Base-by-base conservation (phyloP, 345 rosid genomes). In the Cochlearia excelsa region DNA sequence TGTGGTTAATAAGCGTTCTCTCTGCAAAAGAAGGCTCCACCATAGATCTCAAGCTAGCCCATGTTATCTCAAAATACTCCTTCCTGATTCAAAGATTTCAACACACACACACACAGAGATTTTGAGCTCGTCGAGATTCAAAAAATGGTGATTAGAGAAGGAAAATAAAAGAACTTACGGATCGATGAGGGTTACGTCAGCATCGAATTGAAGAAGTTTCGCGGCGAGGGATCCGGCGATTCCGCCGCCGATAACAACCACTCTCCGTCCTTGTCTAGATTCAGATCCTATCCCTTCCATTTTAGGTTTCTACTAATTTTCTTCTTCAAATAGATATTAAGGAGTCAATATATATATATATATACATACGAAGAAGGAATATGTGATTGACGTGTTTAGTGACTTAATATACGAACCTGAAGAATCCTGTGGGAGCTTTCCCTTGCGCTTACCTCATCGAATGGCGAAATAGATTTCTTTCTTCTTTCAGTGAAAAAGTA, bases 31-130 rank as follows among this genome's bases (percentile, higher is more conserved):
- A 59, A 9, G 96, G 96, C 74, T 92, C 96, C 47, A 92, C 96
- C 90, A 77, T 81, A 9, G 82, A 67, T 78, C 96, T 88, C 78
- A 92, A 70, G 59, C 57, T 70, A 52, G 93, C 90, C 98, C 95
- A 86, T 45, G 87, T 70, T 5, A 92, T 83, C 86, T 92, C 98
- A 63, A 81, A 81, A 44, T 86, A 92, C 77, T 92, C 98, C 74
- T 92, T 92, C 87, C 98, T 88, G 87, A 39, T 33, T 45, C 47
- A 23, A 26, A 35, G 3, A 59, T 30, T 2, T 7, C 10, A 35
- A 28, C 33, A 51, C 33, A 3, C 31, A 33, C 35, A 27, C n/a
- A 9, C 44, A 4, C 28, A 45, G 16, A 4, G 11, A 4, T 33
- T 39, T 38, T 29, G 8, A 67, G 40, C 40, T 26, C 3, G n/a